Base-by-base conservation (phyloP, 257 asterid species). In the Oldenlandia corymbosa region DNA sequence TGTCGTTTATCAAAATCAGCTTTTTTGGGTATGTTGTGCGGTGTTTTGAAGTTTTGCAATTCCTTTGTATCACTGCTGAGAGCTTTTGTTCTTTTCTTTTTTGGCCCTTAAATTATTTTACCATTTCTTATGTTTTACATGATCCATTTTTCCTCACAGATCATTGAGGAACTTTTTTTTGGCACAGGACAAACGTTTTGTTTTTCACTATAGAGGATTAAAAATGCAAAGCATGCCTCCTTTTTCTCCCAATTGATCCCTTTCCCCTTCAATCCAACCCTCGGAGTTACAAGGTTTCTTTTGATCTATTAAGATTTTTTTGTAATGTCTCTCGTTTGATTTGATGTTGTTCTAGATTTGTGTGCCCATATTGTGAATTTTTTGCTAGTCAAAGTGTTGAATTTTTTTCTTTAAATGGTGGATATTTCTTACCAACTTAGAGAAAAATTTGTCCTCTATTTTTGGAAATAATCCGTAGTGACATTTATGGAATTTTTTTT, bases 311-410 rank as follows among this genome's bases (percentile, higher is more conserved):
- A 9, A 45, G 23, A 32, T n/a, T 9, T 13, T 32, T 4, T 67
- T 59, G 5, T 24, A 59, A 20, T 37, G 60, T 49, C 49, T 58
- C 20, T 17, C 11, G 14, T 43, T 60, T 37, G 34, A 23, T 50
- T 58, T n/a, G 49, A 47, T 49, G 34, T 21, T 60, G 11, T 23
- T 51, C 43, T 48, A 24, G 49, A 21, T 48, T 64, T 58, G 5
- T 56, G 50, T 65, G 45, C 71, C 63, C 41, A 16, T 21, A 8
- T 31, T 70, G 34, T 11, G 11, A 28, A 31, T 32, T 62, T 41
- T 42, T n/a, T 72, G 42, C 7, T 18, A 14, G 65, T 55, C 30
- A 26, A 55, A 55, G 37, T 37, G 24, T 46, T 55, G 32, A 54
- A 14, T 42, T 28, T 32, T 51, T 20, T 17, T 4, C 51, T 27